phyloP scores from a whole-genome alignment of 257 asterid genomes.

The Solanum boliviense region DNA sequence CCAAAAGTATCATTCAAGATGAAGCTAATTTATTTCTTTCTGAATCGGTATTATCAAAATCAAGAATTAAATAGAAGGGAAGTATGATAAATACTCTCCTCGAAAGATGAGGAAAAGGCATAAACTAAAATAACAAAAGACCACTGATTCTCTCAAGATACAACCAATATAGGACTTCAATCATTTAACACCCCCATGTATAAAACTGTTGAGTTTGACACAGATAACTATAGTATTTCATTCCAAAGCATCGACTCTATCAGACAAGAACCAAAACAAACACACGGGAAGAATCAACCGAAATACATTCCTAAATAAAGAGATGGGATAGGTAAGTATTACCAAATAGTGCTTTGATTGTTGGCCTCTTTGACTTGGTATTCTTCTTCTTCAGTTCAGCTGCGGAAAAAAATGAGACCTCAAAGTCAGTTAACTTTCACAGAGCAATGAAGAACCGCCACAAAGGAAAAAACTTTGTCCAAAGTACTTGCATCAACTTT shows the following conservation, averaged over 20 bases:
- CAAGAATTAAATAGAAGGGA: background rate
- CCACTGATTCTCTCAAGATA: background rate
- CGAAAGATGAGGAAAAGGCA: background rate
- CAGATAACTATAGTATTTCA: background rate
- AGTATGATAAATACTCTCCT: background rate
- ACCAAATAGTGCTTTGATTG: conserved; percentile 88
- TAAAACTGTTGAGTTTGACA: background rate
- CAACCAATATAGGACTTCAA: background rate
- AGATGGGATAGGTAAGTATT: background rate
- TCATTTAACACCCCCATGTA: background rate
- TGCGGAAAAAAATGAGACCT: conserved; percentile 19
- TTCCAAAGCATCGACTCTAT: background rate
- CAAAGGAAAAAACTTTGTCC: background rate
- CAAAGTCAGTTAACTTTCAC: background rate
- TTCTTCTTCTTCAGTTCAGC: conserved; percentile 92
- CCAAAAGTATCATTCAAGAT: too few relatives aligned
- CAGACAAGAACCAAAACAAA: background rate
- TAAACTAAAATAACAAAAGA: background rate
- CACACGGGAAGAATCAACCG: background rate
- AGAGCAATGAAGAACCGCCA: background rate
- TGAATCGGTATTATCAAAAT: background rate
- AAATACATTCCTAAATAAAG: background rate
- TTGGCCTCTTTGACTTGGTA: conserved; percentile 65
- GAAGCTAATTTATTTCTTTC: background rate
- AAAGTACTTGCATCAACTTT: background rate